phyloP scores from a whole-genome alignment of 345 rosid species.

The Populus simonii region DNA sequence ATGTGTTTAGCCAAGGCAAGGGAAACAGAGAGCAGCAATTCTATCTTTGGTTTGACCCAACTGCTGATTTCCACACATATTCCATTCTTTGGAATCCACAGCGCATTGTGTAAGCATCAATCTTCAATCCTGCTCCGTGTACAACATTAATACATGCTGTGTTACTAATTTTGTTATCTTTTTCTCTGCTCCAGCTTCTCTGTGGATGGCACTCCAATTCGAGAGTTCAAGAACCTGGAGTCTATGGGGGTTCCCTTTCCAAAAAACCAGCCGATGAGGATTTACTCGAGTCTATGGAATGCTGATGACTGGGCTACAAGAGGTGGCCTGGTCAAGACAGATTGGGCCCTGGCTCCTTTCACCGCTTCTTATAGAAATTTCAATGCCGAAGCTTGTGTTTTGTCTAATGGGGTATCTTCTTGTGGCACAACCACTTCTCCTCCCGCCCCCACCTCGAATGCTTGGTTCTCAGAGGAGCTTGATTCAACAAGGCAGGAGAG shows the following conservation, averaged over 20 bases:
- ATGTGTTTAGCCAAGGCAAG: constrained; percentile 61
- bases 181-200: constrained; percentile 29
- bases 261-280: constrained; percentile 54
- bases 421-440: constrained; percentile 9
- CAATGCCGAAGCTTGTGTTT: constrained; percentile 42
- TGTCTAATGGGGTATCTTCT: constrained; percentile 28
- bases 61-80: constrained; percentile 66
- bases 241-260: constrained; percentile 58
- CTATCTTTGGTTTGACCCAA: constrained; percentile 70
- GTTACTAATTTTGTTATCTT: not conserved
- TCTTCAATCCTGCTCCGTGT: not conserved
- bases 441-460: no score
- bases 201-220: constrained; percentile 61
- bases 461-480: constrained; percentile 9
- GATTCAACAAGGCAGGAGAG: constrained; percentile 14
- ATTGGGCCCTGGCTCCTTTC: constrained; percentile 65
- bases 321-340: constrained; percentile 30
- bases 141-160: not conserved
- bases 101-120: constrained; percentile 44
- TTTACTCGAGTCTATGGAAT: constrained; percentile 59
- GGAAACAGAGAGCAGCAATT: constrained; percentile 76
- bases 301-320: constrained; percentile 30
- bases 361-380: constrained; percentile 55
- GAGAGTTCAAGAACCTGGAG: constrained; percentile 76
- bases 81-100: constrained; percentile 63